These are phyloP conservation scores for Lipomyces mesembrius DNA, from an alignment of 805 yeast genomes.

Conservation along the genomic window DNA sequence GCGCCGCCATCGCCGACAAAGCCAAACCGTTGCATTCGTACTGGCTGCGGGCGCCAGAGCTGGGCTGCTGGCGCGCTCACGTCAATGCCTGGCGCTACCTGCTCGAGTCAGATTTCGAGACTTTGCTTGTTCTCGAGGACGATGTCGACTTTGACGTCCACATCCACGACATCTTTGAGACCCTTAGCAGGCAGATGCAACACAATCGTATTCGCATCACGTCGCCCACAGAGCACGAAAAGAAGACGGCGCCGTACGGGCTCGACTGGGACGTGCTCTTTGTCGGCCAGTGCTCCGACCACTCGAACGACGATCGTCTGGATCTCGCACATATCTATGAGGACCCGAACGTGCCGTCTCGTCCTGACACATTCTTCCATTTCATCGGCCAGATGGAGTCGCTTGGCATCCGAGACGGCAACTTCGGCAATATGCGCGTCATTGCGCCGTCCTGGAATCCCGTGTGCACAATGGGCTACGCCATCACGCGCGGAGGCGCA, in stretches of 20 bases:
- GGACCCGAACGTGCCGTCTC: slow-evolving; percentile 20
- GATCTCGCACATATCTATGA: slow-evolving; percentile 25
- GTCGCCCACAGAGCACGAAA: slow-evolving; percentile 20
- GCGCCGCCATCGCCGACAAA: slow-evolving; percentile 14
- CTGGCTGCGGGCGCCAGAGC: slow-evolving; percentile 17
- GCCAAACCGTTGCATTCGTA: slow-evolving; percentile 23
- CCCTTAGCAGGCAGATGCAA: slow-evolving; percentile 26
- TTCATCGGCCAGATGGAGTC: slow-evolving; percentile 12
- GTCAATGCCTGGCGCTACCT: slow-evolving; percentile 28
- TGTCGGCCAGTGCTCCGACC: slow-evolving; percentile 30
- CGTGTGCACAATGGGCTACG: slow-evolving; percentile 29
- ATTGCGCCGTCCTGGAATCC: slow-evolving; percentile 26
- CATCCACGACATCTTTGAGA: slow-evolving; percentile 23
- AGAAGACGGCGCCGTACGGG: slow-evolving; percentile 24
- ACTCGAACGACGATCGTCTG: slow-evolving; percentile 15
- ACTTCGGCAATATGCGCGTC: slow-evolving; percentile 13
- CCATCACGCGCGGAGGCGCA: slow-evolving; percentile 29
- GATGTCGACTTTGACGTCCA: slow-evolving; percentile 31
- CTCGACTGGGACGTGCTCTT: slow-evolving; percentile 30
- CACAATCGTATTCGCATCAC: slow-evolving; percentile 23
- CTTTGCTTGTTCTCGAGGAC: slow-evolving; percentile 28
- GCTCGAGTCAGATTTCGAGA: slow-evolving; percentile 23
- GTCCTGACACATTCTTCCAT: slow-evolving; percentile 10
- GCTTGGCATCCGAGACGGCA: slow-evolving; percentile 10
- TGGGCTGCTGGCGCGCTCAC: slow-evolving; percentile 33